Evolutionary conservation across 106 monocot species (phyloP), one percentile per base, ranked within the genome.

Genomic region (Narthecium ossifragum): DNA sequence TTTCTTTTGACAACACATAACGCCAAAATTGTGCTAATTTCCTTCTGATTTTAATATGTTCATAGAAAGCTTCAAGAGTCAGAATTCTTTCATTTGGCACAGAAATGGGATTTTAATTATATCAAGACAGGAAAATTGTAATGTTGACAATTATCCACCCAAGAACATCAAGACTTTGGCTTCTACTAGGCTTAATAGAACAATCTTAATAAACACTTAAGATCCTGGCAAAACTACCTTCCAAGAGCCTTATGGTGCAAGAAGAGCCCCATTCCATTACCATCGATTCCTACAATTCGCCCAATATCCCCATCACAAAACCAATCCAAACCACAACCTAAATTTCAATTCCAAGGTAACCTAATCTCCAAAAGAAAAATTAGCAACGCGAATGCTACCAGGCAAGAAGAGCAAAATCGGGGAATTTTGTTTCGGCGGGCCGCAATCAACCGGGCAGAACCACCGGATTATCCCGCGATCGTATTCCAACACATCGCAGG

Each of bases 161-260:
- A 6, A 43, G 12, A 39, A 43, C 0, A 43, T 3, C 41, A 41
- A n/a, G n/a, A n/a, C n/a, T 5, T 41, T 14, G 41, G 14, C 11
- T 37, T 37, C 36, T 11, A 37, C 36, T 6, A 5, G 5, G 11
- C 11, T 11, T 6, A 37, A 37, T 5, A 37, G 11, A 41, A 13
- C 5, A 43, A n/a, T n/a, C n/a, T n/a, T n/a, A n/a, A n/a, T n/a
- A n/a, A n/a, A n/a, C n/a, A n/a, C n/a, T n/a, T n/a, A n/a, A n/a
- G n/a, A n/a, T n/a, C n/a, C n/a, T n/a, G n/a, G n/a, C n/a, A 8
- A 10, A 57, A 15, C 34, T 26, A 68, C 68, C 58, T 68, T 37
- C 68, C 68, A 46, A 68, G 68, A 34, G 68, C 56, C 26, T 49
- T 68, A n/a, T 68, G 58, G 48, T 68, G 68, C 26, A 68, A 57